phyloP scores from a whole-genome alignment of 345 rosid genomes.

The Dimocarpus longan region DNA sequence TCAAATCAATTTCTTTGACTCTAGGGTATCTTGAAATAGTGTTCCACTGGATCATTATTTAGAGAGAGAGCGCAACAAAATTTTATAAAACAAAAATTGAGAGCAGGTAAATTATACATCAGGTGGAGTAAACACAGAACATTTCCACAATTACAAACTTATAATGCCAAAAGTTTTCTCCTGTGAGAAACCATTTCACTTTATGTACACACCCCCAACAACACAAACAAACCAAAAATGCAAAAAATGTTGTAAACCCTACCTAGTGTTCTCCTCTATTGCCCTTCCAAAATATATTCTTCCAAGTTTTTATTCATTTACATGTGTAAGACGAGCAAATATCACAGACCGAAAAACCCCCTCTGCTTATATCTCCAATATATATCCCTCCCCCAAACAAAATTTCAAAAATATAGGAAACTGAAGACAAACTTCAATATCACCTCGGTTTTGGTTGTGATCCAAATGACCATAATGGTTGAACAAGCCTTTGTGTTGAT shows the following conservation, averaged over 20 bases:
- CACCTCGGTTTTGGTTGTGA: slow-evolving; percentile 82
- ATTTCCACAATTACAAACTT: slow-evolving; percentile 47
- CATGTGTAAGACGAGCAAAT: slow-evolving; percentile 33
- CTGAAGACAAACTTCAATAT: slow-evolving; percentile 23
- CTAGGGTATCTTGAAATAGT: too few relatives aligned
- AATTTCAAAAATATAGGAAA: slow-evolving; percentile 22
- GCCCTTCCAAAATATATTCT: slow-evolving; percentile 28
- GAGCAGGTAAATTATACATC: slow-evolving; percentile 34
- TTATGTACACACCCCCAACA: slow-evolving; percentile 55
- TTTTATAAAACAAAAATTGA: slow-evolving; percentile 31
- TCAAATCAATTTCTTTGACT: too few relatives aligned
- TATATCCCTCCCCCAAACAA: slow-evolving; percentile 31
- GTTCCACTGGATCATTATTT: too few relatives aligned
- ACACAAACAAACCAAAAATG: slow-evolving; percentile 29
- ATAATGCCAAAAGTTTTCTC: slow-evolving; percentile 34
- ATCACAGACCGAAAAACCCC: slow-evolving; percentile 27
- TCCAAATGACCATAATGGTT: slow-evolving; percentile 58
- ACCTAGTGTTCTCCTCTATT: slow-evolving; percentile 31
- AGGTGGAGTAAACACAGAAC: slow-evolving; percentile 35
- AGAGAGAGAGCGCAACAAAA: background rate
- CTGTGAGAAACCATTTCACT: slow-evolving; percentile 33
- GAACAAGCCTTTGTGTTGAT: slow-evolving; percentile 67
- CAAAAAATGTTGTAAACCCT: slow-evolving; percentile 32
- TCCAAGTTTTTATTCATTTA: slow-evolving; percentile 51
- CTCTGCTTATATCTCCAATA: slow-evolving; percentile 22